Percentiles rank a stretch among this genome's conserved stretches.
These are phyloP conservation scores for Xanthoconium purpureum DNA, from an alignment of 768 basidiomycete species.

Conservation along the genomic window DNA sequence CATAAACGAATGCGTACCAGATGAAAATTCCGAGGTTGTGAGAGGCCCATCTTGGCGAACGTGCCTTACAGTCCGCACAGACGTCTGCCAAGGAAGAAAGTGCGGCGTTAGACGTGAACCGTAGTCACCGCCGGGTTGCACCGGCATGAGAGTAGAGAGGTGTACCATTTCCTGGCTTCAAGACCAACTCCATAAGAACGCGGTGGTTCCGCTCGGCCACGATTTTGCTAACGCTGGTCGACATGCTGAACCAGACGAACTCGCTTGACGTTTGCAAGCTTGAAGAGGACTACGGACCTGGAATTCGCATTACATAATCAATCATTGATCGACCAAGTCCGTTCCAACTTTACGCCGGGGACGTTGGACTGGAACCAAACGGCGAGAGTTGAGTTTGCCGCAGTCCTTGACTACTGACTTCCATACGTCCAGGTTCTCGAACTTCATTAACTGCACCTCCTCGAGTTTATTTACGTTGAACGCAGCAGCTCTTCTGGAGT, in stretches of 20 bases:
- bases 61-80: conserved; percentile 91
- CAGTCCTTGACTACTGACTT: not conserved
- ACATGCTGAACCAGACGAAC: conserved; percentile 21
- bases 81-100: conserved; percentile 48
- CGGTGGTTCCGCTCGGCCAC: conserved; percentile 64
- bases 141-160: not conserved
- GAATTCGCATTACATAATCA: conserved; percentile 16
- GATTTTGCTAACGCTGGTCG: conserved; percentile 48
- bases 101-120: conserved; percentile 1
- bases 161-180: conserved; percentile 79
- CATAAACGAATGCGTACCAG: conserved; percentile 47
- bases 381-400: not conserved
- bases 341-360: no score
- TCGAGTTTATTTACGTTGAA: conserved; percentile 16
- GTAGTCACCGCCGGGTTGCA: not conserved
- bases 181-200: conserved; percentile 62
- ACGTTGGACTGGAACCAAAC: not conserved
- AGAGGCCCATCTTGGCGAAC: conserved; percentile 86
- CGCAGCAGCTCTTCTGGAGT: not conserved
- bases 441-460: not conserved
- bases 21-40: conserved; percentile 87
- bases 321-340: conserved; percentile 8
- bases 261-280: not conserved
- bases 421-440: not conserved
- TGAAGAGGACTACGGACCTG: not conserved